Conservation (phyloP, 257 asterid species). For the Rhazya stricta region DNA sequence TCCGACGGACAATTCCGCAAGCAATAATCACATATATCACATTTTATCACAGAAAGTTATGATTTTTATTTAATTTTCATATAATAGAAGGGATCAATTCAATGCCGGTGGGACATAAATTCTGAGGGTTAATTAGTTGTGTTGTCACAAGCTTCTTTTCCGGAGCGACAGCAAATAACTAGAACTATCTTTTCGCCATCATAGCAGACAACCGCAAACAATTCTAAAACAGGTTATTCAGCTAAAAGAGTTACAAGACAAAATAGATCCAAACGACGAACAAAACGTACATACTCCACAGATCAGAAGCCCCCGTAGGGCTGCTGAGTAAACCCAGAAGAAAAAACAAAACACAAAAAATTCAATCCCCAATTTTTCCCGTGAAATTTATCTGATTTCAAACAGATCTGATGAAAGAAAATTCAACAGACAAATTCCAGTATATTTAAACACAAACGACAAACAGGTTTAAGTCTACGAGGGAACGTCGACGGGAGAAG, state of each 20-base stretch:
- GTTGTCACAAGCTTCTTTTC: conserved; percentile 36
- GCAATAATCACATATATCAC: not conserved
- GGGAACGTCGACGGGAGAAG: not conserved
- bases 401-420: conserved; percentile 8
- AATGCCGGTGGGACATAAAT: conserved; percentile 46
- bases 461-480: not conserved
- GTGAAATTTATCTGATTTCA: not conserved
- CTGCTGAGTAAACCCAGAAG: not conserved
- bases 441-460: not conserved
- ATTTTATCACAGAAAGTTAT: not conserved
- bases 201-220: not conserved
- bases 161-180: not conserved
- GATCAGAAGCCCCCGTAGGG: not conserved
- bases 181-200: not conserved
- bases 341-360: not conserved
- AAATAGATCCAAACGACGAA: not conserved
- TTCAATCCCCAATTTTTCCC: not conserved
- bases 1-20: not conserved
- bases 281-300: not conserved
- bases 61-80: no score
- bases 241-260: not conserved
- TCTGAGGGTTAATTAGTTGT: conserved; percentile 38
- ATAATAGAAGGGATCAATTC: not conserved
- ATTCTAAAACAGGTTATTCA: not conserved
- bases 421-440: not conserved